Evolutionary conservation across 306 rosid species (phyloP).

Genomic region (Aeschynomene evenia): DNA sequence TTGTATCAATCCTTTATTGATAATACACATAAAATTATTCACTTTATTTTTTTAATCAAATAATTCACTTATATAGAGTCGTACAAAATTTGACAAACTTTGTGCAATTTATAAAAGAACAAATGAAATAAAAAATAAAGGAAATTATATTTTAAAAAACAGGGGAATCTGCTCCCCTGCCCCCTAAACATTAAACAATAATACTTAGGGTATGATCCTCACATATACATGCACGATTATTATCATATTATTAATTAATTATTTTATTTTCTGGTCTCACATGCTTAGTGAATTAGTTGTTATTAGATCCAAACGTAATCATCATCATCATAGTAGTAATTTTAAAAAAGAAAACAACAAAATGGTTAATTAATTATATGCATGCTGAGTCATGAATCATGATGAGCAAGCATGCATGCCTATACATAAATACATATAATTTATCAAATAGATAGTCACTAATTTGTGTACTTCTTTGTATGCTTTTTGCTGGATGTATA

Average conservation of each 20-base stretch:
- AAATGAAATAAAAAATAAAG: neutral
- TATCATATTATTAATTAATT: constrained; percentile 4
- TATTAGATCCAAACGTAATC: constrained; percentile 26
- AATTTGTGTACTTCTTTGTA: too few species aligned
- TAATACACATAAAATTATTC: neutral
- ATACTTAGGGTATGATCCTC: neutral
- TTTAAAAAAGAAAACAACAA: neutral
- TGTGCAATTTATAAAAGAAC: neutral
- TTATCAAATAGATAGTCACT: too few species aligned
- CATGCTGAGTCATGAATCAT: constrained; percentile 40
- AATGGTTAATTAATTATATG: neutral
- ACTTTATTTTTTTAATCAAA: too few species aligned
- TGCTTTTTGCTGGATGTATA: too few species aligned
- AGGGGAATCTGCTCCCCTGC: neutral
- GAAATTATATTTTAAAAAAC: neutral
- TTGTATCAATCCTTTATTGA: too few species aligned
- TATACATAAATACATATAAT: neutral
- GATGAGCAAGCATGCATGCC: constrained; percentile 14
- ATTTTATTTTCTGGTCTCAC: neutral
- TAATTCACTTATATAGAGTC: too few species aligned
- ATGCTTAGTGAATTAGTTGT: constrained; percentile 18
- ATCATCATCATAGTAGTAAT: constrained; percentile 17
- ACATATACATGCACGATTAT: neutral
- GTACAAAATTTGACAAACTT: neutral
- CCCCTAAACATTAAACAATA: neutral